A percentile compares a stretch with the other conserved stretches of the same genome.
Conservation (phyloP, 2,329 filamentous ascomycete genomes). For the Pyricularia grisea region DNA sequence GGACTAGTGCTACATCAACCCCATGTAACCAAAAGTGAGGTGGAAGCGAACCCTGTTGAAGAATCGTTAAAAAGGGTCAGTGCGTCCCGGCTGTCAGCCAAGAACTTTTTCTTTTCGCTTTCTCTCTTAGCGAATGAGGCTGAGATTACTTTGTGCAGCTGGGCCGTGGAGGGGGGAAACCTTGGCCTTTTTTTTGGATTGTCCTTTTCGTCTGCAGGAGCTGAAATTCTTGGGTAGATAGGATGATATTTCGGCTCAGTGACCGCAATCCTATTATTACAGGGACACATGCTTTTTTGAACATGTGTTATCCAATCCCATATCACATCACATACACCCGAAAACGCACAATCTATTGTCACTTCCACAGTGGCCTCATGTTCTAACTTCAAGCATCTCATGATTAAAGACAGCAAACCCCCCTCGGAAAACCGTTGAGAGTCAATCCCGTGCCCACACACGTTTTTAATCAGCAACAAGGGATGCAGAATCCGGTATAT, state of each 20-base stretch:
- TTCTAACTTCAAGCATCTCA: neutral
- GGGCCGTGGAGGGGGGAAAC: too few species aligned
- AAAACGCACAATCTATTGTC: neutral
- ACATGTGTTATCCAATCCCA: too few species aligned
- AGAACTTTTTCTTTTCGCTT: neutral
- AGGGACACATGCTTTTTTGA: too few species aligned
- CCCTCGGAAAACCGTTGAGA: neutral
- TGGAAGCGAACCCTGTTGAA: neutral
- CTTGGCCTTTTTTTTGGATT: too few species aligned
- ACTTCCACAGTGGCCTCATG: neutral
- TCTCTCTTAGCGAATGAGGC: neutral
- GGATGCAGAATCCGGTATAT: neutral
- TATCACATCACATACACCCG: neutral
- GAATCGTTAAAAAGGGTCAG: neutral
- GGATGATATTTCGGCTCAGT: neutral
- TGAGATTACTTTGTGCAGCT: neutral
- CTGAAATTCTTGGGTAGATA: neutral
- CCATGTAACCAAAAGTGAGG: neutral
- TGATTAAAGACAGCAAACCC: neutral
- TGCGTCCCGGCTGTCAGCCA: neutral
- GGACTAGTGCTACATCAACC: neutral
- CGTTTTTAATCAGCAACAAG: neutral
- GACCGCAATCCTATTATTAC: neutral
- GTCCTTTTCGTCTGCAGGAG: neutral
- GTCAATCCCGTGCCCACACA: neutral